Percentiles rank a stretch among this genome's conserved stretches.
Evolutionary conservation across 2,329 filamentous ascomycete species (phyloP).

Genomic region (Penicillium brevicompactum): DNA sequence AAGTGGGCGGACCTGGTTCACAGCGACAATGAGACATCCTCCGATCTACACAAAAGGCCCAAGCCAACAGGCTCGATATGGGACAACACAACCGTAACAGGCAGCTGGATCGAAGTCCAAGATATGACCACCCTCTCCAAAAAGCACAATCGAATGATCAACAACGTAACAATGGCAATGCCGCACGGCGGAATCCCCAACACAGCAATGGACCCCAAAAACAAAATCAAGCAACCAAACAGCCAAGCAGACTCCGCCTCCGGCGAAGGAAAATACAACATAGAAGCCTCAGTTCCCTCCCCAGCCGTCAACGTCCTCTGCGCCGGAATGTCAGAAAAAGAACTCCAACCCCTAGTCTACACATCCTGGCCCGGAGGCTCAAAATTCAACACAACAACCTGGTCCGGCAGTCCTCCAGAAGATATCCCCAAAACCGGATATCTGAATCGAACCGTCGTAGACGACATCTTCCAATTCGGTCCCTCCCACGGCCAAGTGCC

Average conservation of each 20-base stretch:
- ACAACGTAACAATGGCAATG: conserved; percentile 77
- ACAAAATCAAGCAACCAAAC: conserved; percentile 70
- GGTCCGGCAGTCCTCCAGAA: conserved; percentile 28
- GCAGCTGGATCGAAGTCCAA: conserved; percentile 67
- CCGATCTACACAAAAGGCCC: conserved; percentile 55
- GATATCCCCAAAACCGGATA: conserved; percentile 47
- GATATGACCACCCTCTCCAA: conserved; percentile 57
- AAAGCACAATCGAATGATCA: conserved; percentile 61
- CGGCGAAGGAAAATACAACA: conserved; percentile 68
- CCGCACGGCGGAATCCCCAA: conserved; percentile 70
- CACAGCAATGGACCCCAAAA: conserved; percentile 63
- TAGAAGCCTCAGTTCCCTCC: conserved; percentile 69
- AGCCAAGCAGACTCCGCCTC: conserved; percentile 67
- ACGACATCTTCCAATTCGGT: conserved; percentile 72
- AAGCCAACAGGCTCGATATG: conserved; percentile 64
- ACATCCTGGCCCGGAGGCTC: conserved; percentile 56
- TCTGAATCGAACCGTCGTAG: conserved; percentile 62
- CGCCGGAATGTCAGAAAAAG: conserved; percentile 61
- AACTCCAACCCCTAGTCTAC: conserved; percentile 68
- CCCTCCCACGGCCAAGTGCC: conserved; percentile 53
- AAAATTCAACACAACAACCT: conserved; percentile 31
- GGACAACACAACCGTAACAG: conserved; percentile 72
- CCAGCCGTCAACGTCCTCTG: conserved; percentile 74
- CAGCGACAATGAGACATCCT: conserved; percentile 46
- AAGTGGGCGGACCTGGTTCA: conserved; percentile 56